Conservation (phyloP, 2,329 filamentous ascomycete species). For the Alternaria metachromatica region DNA sequence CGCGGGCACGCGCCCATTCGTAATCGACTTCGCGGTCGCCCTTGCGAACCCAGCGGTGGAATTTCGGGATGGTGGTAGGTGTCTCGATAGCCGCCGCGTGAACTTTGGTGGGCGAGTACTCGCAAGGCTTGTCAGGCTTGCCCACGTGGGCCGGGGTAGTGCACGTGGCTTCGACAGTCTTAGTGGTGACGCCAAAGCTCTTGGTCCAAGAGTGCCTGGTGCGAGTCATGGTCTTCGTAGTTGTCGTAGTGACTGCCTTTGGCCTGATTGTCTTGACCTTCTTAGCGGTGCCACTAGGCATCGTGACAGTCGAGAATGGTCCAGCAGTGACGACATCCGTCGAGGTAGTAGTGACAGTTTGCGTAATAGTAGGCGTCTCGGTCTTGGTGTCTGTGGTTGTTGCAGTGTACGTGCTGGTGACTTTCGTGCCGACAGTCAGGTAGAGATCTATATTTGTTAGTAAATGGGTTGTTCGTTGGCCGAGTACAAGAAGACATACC, state of each 20-base stretch:
- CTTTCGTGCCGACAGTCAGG: slow-evolving; percentile 42
- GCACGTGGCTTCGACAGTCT: slow-evolving; percentile 49
- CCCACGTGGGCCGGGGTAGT: slow-evolving; percentile 39
- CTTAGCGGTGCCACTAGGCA: slow-evolving; percentile 42
- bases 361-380: slow-evolving; percentile 33
- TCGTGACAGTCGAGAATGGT: slow-evolving; percentile 39
- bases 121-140: slow-evolving; percentile 44
- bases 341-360: slow-evolving; percentile 33
- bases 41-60: slow-evolving; percentile 32
- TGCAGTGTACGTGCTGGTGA: slow-evolving; percentile 40
- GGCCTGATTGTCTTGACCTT: slow-evolving; percentile 43
- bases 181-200: slow-evolving; percentile 35
- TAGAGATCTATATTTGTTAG: slow-evolving; percentile 35
- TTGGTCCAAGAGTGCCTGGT: slow-evolving; percentile 37
- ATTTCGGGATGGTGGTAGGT: slow-evolving; percentile 31
- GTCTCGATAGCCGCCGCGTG: slow-evolving; percentile 40
- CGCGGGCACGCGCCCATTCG: slow-evolving; percentile 43
- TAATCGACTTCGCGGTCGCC: slow-evolving; percentile 39
- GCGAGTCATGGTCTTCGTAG: slow-evolving; percentile 35
- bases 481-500: slow-evolving; percentile 38
- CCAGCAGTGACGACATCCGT: slow-evolving; percentile 32
- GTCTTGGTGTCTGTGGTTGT: slow-evolving; percentile 45
- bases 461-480: slow-evolving; percentile 5
- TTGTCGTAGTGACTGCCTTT: slow-evolving; percentile 30
- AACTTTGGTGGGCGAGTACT: slow-evolving; percentile 45